phyloP scores from a whole-genome alignment of 148 eudicot species.

The Vaccinium corymbosum region DNA sequence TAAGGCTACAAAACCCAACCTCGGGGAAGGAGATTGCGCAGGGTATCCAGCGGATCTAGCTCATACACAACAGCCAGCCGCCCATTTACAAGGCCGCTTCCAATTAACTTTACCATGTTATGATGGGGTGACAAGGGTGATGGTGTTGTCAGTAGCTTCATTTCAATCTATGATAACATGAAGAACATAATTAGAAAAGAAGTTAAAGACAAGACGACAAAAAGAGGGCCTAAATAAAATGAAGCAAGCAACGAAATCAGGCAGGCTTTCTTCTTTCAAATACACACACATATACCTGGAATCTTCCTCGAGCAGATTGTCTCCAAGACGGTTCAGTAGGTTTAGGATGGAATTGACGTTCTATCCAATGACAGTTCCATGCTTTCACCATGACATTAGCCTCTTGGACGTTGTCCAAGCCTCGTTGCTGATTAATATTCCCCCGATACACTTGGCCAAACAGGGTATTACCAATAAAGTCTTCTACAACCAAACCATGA shows the following conservation, averaged over 20 bases:
- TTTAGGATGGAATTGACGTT: neutral
- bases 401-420: neutral
- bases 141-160: neutral
- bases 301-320: neutral
- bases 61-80: too few relatives aligned
- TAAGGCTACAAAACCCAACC: too few relatives aligned
- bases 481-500: neutral
- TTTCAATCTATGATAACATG: neutral
- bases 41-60: too few relatives aligned
- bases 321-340: neutral
- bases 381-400: neutral
- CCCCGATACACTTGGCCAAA: neutral
- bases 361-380: neutral
- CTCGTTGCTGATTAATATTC: neutral
- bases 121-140: neutral
- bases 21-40: too few relatives aligned
- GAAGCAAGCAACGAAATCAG: neutral
- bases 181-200: neutral
- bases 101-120: too few relatives aligned
- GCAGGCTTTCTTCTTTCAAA: neutral
- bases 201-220: too few relatives aligned
- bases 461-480: neutral
- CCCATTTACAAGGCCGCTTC: too few relatives aligned
- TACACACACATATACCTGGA: neutral
- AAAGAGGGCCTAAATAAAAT: too few relatives aligned